Base-by-base conservation (phyloP, 2,329 filamentous ascomycete genomes). In the Pyricularia grisea region DNA sequence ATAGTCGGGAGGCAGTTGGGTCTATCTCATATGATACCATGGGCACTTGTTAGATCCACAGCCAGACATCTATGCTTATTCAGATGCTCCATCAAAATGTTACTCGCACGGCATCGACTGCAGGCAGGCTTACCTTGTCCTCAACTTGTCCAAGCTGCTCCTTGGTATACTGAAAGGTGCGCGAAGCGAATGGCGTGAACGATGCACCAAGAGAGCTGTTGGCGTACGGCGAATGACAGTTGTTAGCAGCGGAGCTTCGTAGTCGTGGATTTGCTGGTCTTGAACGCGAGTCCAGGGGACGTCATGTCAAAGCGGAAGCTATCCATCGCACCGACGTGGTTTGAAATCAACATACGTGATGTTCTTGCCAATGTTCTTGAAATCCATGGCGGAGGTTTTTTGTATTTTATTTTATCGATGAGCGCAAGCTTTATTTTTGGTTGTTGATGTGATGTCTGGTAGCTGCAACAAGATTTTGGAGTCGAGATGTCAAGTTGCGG, bases 131-230 rank as follows among this genome's bases (percentile, higher is more conserved):
- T 67, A 93, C 92, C 90, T 95, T 97, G 80, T 98, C 95, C 73
- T 97, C 94, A 71, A 89, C 92, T 81, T 96, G 92, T 67, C 95
- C 95, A 71, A 98, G 88, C 83, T 97, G 94, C 82, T 99, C 95
- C 85, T 97, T 97, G 79, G 97, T 92, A 84, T 94, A 96, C 84
- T 99, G 95, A 80, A 97, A 93, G 69, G 93, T 97, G 77, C 94
- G 91, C 77, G 93, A 91, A 73, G 94, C 93, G 79, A 97, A 97
- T 50, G 95, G 95, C 73, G 92, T 93, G 81, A 98, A 92, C 74
- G 90, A 90, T 73, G 92, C 90, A 77, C 93, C 94, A 77, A 88
- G 78, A 77, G 83, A 84, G 77, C 84, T 78, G 74, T 76, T 77
- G n/a, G 77, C 42, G 78, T 69, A 69, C 71, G 27, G 31, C 50